Evolutionary conservation across 495 filamentous ascomycete genomes (phyloP).

Genomic region (Penicillium cosmopolitanum): DNA sequence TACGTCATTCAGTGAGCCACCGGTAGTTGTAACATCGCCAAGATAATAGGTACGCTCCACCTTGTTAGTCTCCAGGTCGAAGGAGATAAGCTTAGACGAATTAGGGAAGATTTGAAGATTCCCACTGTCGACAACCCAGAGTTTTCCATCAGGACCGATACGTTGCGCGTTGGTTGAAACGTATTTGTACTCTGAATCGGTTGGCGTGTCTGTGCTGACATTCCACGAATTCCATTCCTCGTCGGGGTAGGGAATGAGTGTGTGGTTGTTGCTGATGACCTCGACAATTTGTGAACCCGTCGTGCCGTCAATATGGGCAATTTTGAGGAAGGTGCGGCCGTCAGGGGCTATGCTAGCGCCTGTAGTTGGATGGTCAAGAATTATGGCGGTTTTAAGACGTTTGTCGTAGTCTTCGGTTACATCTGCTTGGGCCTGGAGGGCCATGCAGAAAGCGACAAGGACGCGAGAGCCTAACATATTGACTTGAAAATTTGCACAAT

Average conservation of each 20-base stretch:
- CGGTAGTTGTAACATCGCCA: background rate
- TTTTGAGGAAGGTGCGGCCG: conserved; percentile 5
- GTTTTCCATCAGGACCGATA: conserved; percentile 9
- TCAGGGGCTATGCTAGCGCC: conserved; percentile 12
- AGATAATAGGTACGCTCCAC: conserved; percentile 6
- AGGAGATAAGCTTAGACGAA: conserved; percentile 9
- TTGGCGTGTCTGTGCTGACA: background rate
- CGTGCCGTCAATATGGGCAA: conserved; percentile 5
- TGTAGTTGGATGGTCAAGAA: background rate
- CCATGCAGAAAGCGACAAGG: background rate
- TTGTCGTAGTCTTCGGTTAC: background rate
- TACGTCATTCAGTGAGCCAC: conserved; percentile 8
- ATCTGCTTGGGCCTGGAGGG: background rate
- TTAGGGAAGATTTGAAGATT: background rate
- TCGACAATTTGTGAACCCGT: conserved; percentile 11
- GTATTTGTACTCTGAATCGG: conserved; percentile 4
- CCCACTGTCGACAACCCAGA: conserved; percentile 11
- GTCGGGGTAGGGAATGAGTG: conserved; percentile 9
- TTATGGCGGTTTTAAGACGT: background rate
- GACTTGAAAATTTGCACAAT: background rate
- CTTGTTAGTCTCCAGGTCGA: conserved; percentile 11
- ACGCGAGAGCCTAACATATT: background rate
- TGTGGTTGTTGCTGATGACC: background rate
- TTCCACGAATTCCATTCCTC: conserved; percentile 18
- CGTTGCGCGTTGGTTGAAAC: conserved; percentile 8